Evolutionary conservation across 805 yeast genomes (phyloP).

Genomic region (Ogataea sp.): DNA sequence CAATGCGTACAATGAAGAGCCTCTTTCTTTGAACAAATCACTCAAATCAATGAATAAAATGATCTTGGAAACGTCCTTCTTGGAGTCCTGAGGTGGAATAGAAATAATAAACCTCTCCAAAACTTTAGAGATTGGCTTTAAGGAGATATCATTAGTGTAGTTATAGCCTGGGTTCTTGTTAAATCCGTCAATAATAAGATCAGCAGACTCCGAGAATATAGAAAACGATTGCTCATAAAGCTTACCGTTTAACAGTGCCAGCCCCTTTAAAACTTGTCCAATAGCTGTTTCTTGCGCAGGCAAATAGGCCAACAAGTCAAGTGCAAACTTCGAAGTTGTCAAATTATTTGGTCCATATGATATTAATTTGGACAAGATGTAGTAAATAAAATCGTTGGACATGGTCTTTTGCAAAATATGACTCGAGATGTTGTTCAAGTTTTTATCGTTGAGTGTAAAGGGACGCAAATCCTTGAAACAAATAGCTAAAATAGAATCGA

Average conservation of each 20-base stretch:
- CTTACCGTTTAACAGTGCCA: constrained; percentile 17
- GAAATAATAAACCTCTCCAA: too few relatives aligned
- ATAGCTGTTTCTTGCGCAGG: constrained; percentile 14
- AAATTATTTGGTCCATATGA: background rate
- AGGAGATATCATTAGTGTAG: too few relatives aligned
- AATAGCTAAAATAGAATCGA: background rate
- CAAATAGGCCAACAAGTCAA: constrained; percentile 11
- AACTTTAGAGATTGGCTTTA: constrained; percentile 5
- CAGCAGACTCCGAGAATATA: constrained; percentile 20
- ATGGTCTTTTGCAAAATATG: constrained; percentile 9
- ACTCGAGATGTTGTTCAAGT: constrained; percentile 15
- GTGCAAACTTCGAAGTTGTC: constrained; percentile 2
- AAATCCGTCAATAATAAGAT: constrained; percentile 18
- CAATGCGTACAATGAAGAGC: constrained; percentile 26
- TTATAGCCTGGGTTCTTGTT: constrained; percentile 13
- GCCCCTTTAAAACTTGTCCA: constrained; percentile 17
- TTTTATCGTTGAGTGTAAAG: constrained; percentile 13
- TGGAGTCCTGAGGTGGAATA: background rate
- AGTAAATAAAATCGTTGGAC: constrained; percentile 14
- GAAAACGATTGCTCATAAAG: constrained; percentile 18
- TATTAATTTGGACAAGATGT: constrained; percentile 14
- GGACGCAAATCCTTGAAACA: constrained; percentile 14
- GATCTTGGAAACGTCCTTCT: constrained; percentile 20
- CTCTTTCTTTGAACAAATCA: constrained; percentile 25
- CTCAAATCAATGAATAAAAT: constrained; percentile 32